Percentiles rank a stretch among this genome's conserved stretches.
Conservation (phyloP, 345 rosid genomes). For the Bretschneidera sinensis region DNA sequence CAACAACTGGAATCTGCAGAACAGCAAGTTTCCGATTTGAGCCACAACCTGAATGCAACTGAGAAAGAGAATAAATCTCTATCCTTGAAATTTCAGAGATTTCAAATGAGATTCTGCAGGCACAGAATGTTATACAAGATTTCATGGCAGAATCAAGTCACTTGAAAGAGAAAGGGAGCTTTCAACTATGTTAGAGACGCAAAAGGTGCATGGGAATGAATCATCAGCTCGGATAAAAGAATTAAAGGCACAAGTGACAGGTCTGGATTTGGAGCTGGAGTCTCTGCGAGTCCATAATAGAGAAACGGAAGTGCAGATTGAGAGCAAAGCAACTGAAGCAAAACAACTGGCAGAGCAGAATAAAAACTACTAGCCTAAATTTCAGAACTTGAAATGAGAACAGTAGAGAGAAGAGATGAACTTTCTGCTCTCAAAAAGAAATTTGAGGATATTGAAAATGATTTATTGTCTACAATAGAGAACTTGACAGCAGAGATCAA, state of each 20-base stretch:
- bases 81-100: constrained; percentile 35
- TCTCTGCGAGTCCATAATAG: constrained; percentile 31
- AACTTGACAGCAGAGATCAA: constrained; percentile 47
- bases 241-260: too few relatives aligned
- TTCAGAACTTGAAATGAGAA: constrained; percentile 45
- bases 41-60: constrained; percentile 27
- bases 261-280: constrained; percentile 49
- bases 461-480: constrained; percentile 45
- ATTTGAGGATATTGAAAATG: constrained; percentile 49
- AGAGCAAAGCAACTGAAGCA: constrained; percentile 39
- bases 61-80: constrained; percentile 55
- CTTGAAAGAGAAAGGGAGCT: constrained; percentile 41
- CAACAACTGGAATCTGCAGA: constrained; percentile 56
- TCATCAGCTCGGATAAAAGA: too few relatives aligned
- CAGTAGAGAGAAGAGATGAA: constrained; percentile 43
- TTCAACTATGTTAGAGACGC: constrained; percentile 32
- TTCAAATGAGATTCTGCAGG: constrained; percentile 39
- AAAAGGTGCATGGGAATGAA: constrained; percentile 39
- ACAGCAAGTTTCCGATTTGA: constrained; percentile 32
- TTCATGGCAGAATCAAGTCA: constrained; percentile 29
- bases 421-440: constrained; percentile 41
- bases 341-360: too few relatives aligned
- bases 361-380: constrained; percentile 34
- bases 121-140: constrained; percentile 25
- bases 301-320: constrained; percentile 44